Evolutionary conservation across 352 stramenopile genomes (phyloP).

Genomic region (Achlya hypogyna): DNA sequence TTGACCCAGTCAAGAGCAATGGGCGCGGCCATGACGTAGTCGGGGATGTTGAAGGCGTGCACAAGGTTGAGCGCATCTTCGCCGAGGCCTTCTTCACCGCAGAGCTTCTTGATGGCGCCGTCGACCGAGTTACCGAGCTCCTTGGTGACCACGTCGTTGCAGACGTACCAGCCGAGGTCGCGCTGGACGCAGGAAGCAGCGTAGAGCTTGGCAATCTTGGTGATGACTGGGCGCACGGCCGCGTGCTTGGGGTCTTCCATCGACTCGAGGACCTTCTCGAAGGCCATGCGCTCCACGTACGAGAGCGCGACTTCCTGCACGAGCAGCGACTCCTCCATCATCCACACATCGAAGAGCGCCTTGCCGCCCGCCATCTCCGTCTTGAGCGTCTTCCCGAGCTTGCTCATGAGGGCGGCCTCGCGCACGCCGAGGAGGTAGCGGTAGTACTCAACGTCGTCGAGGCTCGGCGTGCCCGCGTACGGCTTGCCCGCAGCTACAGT

Average conservation of each 20-base stretch:
- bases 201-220: constrained; percentile 17
- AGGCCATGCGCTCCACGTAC: constrained; percentile 15
- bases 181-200: constrained; percentile 12
- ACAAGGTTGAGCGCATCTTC: constrained; percentile 17
- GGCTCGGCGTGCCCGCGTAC: constrained; percentile 2
- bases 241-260: constrained; percentile 12
- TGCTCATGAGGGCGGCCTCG: constrained; percentile 11
- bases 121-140: constrained; percentile 17
- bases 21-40: constrained; percentile 17
- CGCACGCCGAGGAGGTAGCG: constrained; percentile 16
- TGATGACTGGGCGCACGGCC: not conserved
- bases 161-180: constrained; percentile 18
- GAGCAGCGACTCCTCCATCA: constrained; percentile 10
- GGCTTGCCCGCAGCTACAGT: constrained; percentile 16
- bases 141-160: constrained; percentile 8
- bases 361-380: constrained; percentile 13
- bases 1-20: constrained; percentile 20
- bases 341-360: constrained; percentile 19
- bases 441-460: constrained; percentile 13
- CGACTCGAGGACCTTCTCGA: constrained; percentile 5
- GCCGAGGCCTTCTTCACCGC: constrained; percentile 12
- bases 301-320: constrained; percentile 16
- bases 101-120: constrained; percentile 9
- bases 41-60: constrained; percentile 16
- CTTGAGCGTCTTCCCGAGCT: constrained; percentile 20